A percentile compares a stretch with the other conserved stretches of the same genome.
Conservation (phyloP, 2,329 filamentous ascomycete species). For the Lachnellula arida region DNA sequence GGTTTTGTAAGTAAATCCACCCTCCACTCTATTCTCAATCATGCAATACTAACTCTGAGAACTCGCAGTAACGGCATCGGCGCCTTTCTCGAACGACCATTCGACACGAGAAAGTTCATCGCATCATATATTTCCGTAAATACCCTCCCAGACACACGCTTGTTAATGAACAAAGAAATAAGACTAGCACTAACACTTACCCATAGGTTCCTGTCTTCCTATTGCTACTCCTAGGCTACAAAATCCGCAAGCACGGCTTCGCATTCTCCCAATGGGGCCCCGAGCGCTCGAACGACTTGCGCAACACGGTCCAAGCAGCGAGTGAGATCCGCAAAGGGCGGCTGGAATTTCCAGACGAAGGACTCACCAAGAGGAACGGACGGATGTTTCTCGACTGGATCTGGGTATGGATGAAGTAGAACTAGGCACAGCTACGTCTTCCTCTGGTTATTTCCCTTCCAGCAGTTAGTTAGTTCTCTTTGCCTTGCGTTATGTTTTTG, state of each 20-base stretch:
- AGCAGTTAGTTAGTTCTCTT: background rate
- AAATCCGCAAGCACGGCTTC: constrained; percentile 35
- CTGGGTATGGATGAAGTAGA: constrained; percentile 38
- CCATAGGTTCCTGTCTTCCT: constrained; percentile 35
- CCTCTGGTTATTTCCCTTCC: background rate
- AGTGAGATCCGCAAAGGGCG: constrained; percentile 34
- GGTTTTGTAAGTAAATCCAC: constrained; percentile 19
- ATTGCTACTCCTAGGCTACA: constrained; percentile 36
- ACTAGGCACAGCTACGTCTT: background rate
- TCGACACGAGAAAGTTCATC: constrained; percentile 35
- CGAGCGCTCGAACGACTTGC: constrained; percentile 35
- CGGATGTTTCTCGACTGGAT: constrained; percentile 32
- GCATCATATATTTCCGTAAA: constrained; percentile 39
- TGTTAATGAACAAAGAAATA: background rate
- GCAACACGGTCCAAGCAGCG: constrained; percentile 35
- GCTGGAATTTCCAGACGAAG: constrained; percentile 34
- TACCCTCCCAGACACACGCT: constrained; percentile 1
- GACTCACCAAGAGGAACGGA: constrained; percentile 32
- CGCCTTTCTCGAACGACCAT: constrained; percentile 34
- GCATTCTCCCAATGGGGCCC: constrained; percentile 33
- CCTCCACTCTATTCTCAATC: no score
- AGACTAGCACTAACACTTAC: background rate
- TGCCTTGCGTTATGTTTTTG: background rate
- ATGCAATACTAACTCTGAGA: no score
- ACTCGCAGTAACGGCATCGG: constrained; percentile 29